phyloP scores from a whole-genome alignment of 75 land plant species.

The Picea glauca region DNA sequence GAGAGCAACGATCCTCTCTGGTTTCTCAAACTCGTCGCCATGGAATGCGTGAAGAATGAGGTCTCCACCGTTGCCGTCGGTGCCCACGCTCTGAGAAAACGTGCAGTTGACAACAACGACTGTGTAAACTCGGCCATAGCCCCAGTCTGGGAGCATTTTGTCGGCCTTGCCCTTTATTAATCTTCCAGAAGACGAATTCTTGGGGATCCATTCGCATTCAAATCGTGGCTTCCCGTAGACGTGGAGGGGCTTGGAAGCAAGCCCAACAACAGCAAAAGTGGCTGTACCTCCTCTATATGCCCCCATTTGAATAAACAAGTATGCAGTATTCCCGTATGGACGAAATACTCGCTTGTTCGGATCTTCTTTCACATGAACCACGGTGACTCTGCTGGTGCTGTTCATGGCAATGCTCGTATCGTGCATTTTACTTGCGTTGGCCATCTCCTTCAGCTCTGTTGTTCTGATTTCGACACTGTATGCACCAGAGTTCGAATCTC shows the following conservation, averaged over 20 bases:
- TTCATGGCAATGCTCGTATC: too few species aligned
- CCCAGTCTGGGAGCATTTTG: conserved; percentile 29
- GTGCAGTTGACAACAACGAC: conserved; percentile 69
- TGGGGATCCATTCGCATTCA: conserved; percentile 36
- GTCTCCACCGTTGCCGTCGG: conserved; percentile 54
- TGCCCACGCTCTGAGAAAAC: conserved; percentile 44
- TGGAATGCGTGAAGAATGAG: conserved; percentile 53
- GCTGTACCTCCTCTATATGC: conserved; percentile 32
- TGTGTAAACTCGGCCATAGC: conserved; percentile 30
- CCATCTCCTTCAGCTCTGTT: background rate
- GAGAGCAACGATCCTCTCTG: conserved; percentile 46
- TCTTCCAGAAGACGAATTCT: background rate
- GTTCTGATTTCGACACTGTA: conserved; percentile 1
- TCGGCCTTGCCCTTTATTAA: conserved; percentile 9
- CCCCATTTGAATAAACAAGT: conserved; percentile 31
- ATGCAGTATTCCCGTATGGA: conserved; percentile 26
- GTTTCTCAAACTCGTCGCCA: conserved; percentile 14
- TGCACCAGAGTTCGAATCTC: background rate
- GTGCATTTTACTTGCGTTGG: background rate
- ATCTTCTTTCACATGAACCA: background rate
- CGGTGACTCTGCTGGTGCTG: background rate
- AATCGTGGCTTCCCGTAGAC: conserved; percentile 23
- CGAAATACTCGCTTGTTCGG: conserved; percentile 9
- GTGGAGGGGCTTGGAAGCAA: conserved; percentile 28
- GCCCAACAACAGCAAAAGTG: conserved; percentile 34